A percentile compares a stretch with the other conserved stretches of the same genome.
Conservation (phyloP, 805 yeast genomes). For the Saturnispora quitensis region DNA sequence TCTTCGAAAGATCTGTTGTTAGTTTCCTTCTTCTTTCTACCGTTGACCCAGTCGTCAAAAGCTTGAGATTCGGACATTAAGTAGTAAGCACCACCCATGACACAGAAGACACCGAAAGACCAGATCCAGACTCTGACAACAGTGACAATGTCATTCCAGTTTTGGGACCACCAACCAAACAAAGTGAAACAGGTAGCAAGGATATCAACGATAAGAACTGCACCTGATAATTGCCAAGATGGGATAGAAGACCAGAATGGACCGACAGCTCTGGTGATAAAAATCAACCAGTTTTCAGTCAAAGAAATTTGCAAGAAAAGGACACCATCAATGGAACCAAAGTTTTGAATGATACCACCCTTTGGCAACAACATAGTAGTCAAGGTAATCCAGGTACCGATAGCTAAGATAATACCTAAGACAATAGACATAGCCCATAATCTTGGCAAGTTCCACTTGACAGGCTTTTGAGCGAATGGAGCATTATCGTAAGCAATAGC, state of each 20-base stretch:
- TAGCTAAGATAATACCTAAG: conserved; percentile 60
- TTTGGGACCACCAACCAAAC: conserved; percentile 97
- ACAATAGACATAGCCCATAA: too few relatives aligned
- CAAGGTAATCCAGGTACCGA: conserved; percentile 91
- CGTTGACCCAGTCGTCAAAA: conserved; percentile 79
- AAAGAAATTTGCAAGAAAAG: conserved; percentile 10
- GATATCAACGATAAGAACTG: conserved; percentile 83
- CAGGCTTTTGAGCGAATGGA: too few relatives aligned
- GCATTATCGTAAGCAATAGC: too few relatives aligned
- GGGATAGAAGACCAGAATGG: conserved; percentile 97
- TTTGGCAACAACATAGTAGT: conserved; percentile 85
- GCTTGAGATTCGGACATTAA: conserved; percentile 75
- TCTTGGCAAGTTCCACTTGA: too few relatives aligned
- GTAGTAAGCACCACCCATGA: conserved; percentile 94
- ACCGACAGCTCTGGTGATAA: conserved; percentile 48
- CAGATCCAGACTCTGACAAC: conserved; percentile 91
- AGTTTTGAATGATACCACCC: conserved; percentile 95
- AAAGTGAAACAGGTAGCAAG: conserved; percentile 86
- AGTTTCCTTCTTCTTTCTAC: conserved; percentile 55
- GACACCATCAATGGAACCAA: conserved; percentile 90
- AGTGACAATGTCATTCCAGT: conserved; percentile 93
- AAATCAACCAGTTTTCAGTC: too few relatives aligned
- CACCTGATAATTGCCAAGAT: conserved; percentile 95
- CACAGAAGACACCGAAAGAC: conserved; percentile 96
- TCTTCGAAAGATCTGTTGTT: conserved; percentile 68